Conservation (phyloP, 805 yeast species). For the Candida pseudoglaebosa region DNA sequence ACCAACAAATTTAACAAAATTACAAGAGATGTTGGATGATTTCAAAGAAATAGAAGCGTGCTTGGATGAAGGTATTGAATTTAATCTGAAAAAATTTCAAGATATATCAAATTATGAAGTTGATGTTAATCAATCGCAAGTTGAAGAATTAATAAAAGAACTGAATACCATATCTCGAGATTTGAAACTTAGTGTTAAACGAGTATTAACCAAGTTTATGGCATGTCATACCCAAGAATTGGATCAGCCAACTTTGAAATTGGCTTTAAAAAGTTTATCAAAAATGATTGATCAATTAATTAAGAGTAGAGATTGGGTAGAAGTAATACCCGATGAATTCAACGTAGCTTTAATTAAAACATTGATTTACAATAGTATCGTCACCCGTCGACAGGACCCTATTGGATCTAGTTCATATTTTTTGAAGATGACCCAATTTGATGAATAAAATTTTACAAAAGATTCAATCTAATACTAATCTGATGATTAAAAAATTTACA, state of each 20-base stretch:
- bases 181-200: constrained; percentile 9
- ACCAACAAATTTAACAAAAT: not conserved
- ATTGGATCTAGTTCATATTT: not conserved
- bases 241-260: constrained; percentile 8
- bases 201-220: constrained; percentile 11
- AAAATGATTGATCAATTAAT: constrained; percentile 10
- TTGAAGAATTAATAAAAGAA: constrained; percentile 8
- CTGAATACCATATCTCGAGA: constrained; percentile 7
- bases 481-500: no score
- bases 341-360: constrained; percentile 8
- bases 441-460: not conserved
- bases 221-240: constrained; percentile 10
- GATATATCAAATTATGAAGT: not conserved
- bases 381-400: constrained; percentile 7
- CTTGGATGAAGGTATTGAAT: constrained; percentile 4
- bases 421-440: constrained; percentile 4
- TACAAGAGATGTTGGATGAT: constrained; percentile 3
- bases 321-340: constrained; percentile 6
- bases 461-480: not conserved
- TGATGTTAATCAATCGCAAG: not conserved
- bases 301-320: constrained; percentile 10
- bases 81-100: constrained; percentile 4
- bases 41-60: constrained; percentile 4
- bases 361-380: constrained; percentile 10
- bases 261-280: constrained; percentile 6